Base-by-base conservation (phyloP, 768 basidiomycete genomes). In the Megacollybia marginata region DNA sequence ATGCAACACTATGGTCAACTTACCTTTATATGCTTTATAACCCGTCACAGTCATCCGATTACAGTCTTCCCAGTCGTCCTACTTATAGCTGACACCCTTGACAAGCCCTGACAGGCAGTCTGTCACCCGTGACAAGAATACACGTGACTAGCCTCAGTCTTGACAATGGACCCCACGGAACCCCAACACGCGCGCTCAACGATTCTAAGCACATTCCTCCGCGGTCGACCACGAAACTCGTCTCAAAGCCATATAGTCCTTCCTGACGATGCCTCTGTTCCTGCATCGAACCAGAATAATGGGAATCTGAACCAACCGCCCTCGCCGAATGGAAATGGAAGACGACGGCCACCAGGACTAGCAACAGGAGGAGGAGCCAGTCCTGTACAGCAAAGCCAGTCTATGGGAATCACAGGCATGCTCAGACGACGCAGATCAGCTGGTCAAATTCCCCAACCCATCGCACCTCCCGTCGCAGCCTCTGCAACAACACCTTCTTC, bases 171-270 rank as follows among this genome's bases (percentile, higher is more conserved):
- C 18, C 7, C 15, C 15, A 54, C 49, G 65, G 63, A 48, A 49
- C 69, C 35, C 61, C 65, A 35, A 61, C 66, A 35, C 38, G 64
- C 74, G 33, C 72, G 85, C 50, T 71, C 79, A 50, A 82, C 82
- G 52, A 86, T 89, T 63, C 74, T 89, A 44, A 80, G 84, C 51
- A 82, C 81, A 47, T 80, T 88, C 64, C 72, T 89, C 52, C 80
- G 85, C 52, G 79, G 78, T 43, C 71, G 85, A 53, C 84, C 83
- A 15, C 74, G 84, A 57, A 85, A 83, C 62, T 69, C 76, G 42
- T 85, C 83, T 32, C 75, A 81, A 63, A 81, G 82, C 18, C 78
- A 81, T 62, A 67, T 66, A 67, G 68, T 65, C 65, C 63, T 60
- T 54, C 54, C 50, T 55, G 54, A 42, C 64, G 70, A 46, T 73